These are phyloP conservation scores for Neonectria neomacrospora DNA, from an alignment of 2,329 filamentous ascomycete species.

Conservation along the genomic window DNA sequence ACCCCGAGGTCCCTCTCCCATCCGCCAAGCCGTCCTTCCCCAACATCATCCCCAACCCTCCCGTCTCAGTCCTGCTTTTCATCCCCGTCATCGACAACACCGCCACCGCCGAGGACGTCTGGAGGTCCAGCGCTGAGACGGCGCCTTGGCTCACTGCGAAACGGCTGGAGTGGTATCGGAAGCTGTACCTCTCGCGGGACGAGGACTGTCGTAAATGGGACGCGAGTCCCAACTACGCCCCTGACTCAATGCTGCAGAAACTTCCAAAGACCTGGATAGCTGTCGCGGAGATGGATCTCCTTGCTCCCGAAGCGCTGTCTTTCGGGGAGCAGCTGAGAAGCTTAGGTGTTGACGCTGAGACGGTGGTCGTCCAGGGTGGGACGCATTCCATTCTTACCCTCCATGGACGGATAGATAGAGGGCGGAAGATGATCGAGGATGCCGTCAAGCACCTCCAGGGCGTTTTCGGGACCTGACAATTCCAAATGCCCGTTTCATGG, in stretches of 20 bases:
- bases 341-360: slow-evolving; percentile 35
- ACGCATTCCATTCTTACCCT: slow-evolving; percentile 44
- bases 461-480: slow-evolving; percentile 32
- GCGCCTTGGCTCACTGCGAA: slow-evolving; percentile 49
- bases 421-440: slow-evolving; percentile 39
- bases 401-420: slow-evolving; percentile 40
- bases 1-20: slow-evolving; percentile 26
- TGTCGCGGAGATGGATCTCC: slow-evolving; percentile 48
- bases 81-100: slow-evolving; percentile 51
- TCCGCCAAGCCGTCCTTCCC: slow-evolving; percentile 34
- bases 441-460: slow-evolving; percentile 34
- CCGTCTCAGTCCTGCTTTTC: slow-evolving; percentile 38
- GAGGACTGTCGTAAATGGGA: slow-evolving; percentile 44
- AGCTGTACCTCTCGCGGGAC: slow-evolving; percentile 46
- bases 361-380: slow-evolving; percentile 35
- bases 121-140: slow-evolving; percentile 42
- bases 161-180: slow-evolving; percentile 52
- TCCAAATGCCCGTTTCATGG: background rate
- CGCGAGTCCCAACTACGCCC: slow-evolving; percentile 48
- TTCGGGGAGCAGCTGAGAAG: slow-evolving; percentile 44
- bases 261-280: slow-evolving; percentile 48
- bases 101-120: slow-evolving; percentile 42
- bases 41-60: slow-evolving; percentile 15
- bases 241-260: slow-evolving; percentile 37
- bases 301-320: slow-evolving; percentile 46